Base-by-base conservation (phyloP, 257 asterid genomes). In the Vinca minor region DNA sequence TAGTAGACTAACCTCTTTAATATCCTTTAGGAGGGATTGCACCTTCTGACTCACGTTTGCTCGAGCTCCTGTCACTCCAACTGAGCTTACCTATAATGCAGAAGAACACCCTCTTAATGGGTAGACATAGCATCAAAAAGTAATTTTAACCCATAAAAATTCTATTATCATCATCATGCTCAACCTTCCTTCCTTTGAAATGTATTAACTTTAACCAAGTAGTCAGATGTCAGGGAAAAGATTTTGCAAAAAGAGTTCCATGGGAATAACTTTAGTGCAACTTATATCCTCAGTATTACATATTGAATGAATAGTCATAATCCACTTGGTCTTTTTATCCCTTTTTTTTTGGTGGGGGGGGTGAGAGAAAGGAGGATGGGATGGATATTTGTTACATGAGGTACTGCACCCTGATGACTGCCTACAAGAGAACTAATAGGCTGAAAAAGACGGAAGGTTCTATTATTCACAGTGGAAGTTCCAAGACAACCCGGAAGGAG, bases 41-140 rank as follows among this genome's bases (percentile, higher is more conserved):
- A 90, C 97, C 72, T 74, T 81, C 1, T 6, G 54, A 71, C 83
- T 90, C 68, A 90, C 97, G 36, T 88, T 75, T 57, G 83, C 78
- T 42, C 95, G 85, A 69, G 97, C 85, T 73, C 97, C 97, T 25
- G 97, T 90, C 46, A 90, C 97, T 76, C 97, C 97, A 53, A 87
- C 76, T 3, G 94, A 38, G 70, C 95, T 87, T 76, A 90, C 97
- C 95, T 89, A 73, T 62, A 69, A 52, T 64, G 41, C 47, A 45
- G 44, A 47, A 32, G 63, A 59, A 18, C 45, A 58, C 25, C 67
- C 38, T 62, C 25, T 68, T 41, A 41, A 57, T 36, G 45, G 56
- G 46, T 39, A 46, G 36, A 23, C 39, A 31, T 4, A 38, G 61
- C 49, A 26, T 5, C 18, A 49, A 28, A n/a, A 11, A 26, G 31